Conservation (phyloP, 257 asterid genomes). For the Orobanche coerulescens region DNA sequence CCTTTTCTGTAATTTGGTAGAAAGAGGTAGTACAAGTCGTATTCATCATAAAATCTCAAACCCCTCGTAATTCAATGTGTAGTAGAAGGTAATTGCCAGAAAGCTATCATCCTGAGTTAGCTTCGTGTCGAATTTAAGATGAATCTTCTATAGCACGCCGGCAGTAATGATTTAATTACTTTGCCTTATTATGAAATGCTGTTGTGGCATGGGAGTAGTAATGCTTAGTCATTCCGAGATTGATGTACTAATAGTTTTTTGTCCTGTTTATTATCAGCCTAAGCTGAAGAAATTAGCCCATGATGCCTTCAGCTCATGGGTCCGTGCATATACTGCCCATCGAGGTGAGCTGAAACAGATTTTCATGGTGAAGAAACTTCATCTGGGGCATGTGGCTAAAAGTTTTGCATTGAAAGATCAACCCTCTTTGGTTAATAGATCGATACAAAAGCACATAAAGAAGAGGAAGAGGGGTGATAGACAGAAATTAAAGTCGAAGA, state of each 20-base stretch:
- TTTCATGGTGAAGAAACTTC: slow-evolving; percentile 82
- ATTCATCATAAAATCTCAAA: neutral
- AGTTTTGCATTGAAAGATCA: slow-evolving; percentile 87
- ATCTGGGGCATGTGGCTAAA: slow-evolving; percentile 82
- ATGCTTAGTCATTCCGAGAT: neutral
- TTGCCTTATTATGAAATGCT: neutral
- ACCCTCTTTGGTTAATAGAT: slow-evolving; percentile 69
- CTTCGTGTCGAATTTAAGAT: neutral
- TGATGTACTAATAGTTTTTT: slow-evolving; percentile 5
- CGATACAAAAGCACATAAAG: slow-evolving; percentile 57
- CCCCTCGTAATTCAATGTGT: neutral
- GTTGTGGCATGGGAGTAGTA: neutral
- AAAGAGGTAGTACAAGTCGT: neutral
- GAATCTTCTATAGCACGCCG: neutral
- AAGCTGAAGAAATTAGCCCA: slow-evolving; percentile 48
- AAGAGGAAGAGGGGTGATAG: slow-evolving; percentile 67
- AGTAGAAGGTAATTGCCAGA: neutral
- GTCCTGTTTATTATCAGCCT: slow-evolving; percentile 37
- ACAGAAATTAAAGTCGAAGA: slow-evolving; percentile 41
- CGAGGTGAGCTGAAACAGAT: slow-evolving; percentile 88
- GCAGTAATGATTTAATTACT: neutral
- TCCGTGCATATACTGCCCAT: slow-evolving; percentile 87
- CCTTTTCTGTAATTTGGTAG: neutral
- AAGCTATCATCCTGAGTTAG: slow-evolving; percentile 1
- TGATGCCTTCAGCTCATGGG: slow-evolving; percentile 85